Conservation (phyloP, 805 yeast species). For the Starmerella roubikii region DNA sequence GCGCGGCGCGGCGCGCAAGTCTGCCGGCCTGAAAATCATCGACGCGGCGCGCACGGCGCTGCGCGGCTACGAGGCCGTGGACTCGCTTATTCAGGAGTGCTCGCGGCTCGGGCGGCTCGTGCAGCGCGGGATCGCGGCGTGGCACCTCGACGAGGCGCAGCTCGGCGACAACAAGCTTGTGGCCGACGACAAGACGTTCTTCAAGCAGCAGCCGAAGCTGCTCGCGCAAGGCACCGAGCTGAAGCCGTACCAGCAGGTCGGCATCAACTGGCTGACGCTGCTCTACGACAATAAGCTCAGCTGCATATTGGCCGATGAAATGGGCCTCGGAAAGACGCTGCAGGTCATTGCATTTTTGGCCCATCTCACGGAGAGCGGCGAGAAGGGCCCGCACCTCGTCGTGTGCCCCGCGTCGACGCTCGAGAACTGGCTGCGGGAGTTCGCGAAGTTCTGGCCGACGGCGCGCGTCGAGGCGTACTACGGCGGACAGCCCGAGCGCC, state of each 20-base stretch:
- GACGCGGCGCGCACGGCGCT: slow-evolving; percentile 58
- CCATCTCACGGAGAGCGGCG: slow-evolving; percentile 55
- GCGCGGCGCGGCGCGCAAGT: slow-evolving; percentile 35
- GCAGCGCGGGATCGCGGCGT: slow-evolving; percentile 54
- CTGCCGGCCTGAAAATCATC: slow-evolving; percentile 60
- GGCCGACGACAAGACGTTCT: slow-evolving; percentile 27
- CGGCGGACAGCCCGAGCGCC: slow-evolving; percentile 76
- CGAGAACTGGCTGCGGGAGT: slow-evolving; percentile 95
- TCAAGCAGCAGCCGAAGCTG: slow-evolving; percentile 58
- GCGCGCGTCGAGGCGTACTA: slow-evolving; percentile 82
- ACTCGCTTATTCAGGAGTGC: slow-evolving; percentile 76
- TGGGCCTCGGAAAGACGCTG: slow-evolving; percentile 94
- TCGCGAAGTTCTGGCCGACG: slow-evolving; percentile 71
- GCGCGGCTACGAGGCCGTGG: slow-evolving; percentile 87
- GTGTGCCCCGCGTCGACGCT: slow-evolving; percentile 94
- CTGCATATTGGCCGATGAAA: slow-evolving; percentile 94
- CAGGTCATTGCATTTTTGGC: slow-evolving; percentile 91
- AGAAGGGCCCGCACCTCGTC: slow-evolving; percentile 72
- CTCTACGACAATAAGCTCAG: slow-evolving; percentile 68
- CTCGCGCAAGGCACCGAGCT: slow-evolving; percentile 51
- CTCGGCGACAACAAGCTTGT: slow-evolving; percentile 29
- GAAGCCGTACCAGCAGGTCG: slow-evolving; percentile 92
- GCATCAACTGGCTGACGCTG: slow-evolving; percentile 81
- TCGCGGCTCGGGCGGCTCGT: slow-evolving; percentile 61
- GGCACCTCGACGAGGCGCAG: slow-evolving; percentile 80